Percentiles rank a stretch among this genome's conserved stretches.
Evolutionary conservation across 768 basidiomycete species (phyloP).

Genomic region (Termitomyces sp.): DNA sequence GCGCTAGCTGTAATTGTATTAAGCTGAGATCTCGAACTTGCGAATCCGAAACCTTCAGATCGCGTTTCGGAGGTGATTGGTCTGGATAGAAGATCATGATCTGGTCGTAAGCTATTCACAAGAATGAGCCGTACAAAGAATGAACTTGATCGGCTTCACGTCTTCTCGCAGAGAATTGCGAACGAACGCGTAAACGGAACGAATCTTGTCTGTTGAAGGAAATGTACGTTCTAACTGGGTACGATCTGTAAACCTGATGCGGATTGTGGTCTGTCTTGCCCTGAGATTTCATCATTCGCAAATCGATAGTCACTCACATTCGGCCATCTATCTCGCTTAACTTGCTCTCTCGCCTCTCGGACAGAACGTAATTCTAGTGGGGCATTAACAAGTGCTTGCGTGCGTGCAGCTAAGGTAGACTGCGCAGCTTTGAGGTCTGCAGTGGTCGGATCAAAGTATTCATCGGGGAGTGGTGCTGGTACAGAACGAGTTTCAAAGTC

Average conservation of each 20-base stretch:
- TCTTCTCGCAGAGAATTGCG: conserved; percentile 66
- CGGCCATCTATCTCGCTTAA: conserved; percentile 67
- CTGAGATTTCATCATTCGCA: not conserved
- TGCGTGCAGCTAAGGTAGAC: conserved; percentile 52
- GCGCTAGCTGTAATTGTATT: conserved; percentile 67
- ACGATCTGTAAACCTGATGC: conserved; percentile 76
- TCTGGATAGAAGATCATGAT: conserved; percentile 35
- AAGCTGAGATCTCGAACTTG: conserved; percentile 64
- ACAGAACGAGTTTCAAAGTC: not conserved
- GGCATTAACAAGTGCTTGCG: conserved; percentile 58
- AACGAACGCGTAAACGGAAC: conserved; percentile 81
- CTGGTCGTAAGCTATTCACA: not conserved
- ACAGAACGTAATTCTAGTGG: conserved; percentile 62
- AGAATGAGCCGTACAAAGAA: conserved; percentile 60
- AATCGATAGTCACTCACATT: conserved; percentile 36
- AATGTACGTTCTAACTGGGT: conserved; percentile 78
- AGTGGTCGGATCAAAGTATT: conserved; percentile 66
- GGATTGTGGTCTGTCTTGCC: conserved; percentile 62
- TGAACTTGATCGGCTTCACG: conserved; percentile 73
- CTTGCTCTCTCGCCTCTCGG: conserved; percentile 56
- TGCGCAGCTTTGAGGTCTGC: conserved; percentile 70
- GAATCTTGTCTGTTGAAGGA: conserved; percentile 74
- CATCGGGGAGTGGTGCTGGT: conserved; percentile 56
- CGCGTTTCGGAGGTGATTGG: conserved; percentile 77
- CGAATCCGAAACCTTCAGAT: conserved; percentile 77